Evolutionary conservation across 2,329 filamentous ascomycete species (phyloP), one percentile per base, ranked within the genome.

Genomic region (Penicillium sp.): DNA sequence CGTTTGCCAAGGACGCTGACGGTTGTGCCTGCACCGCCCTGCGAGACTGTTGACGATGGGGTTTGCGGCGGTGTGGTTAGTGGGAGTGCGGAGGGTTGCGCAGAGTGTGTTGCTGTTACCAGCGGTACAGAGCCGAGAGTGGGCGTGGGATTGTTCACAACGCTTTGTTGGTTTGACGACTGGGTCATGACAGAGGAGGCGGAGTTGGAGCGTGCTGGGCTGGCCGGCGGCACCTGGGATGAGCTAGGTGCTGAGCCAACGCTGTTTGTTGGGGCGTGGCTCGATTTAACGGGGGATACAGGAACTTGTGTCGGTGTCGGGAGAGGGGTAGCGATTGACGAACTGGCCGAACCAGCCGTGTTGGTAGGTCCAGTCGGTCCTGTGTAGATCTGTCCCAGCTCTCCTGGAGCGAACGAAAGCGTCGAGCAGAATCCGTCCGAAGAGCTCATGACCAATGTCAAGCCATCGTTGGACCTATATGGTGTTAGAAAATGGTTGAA

Each of bases 351-450:
- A 43, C 66, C 62, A 54, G 63, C 42, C 67, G 66, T 54, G 70
- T 71, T 63, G 57, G 60, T 54, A 28, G 56, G 38, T 44, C 56
- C 48, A 63, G 64, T 62, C 49, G 61, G 53, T 51, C 66, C 87
- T 8, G 84, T 86, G 69, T 95, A 95, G 5, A 85, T 75, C 58
- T 92, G 86, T 11, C 94, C 94, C 1, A 99, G 77, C 70, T 99
- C 94, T 8, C 90, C 89, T 2, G 88, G 78, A 1, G 83, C 74
- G 67, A 99, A 99, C 0, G 91, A 88, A 5, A 99, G 78, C 0
- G 89, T 88, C 0, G 94, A 99, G 70, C 94, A 99, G 76, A 97
- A 99, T 0, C 94, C 94, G 70, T 99, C 94, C 0, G 94, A 96
- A 0, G 94, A 99, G n/a, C 91, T 94, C 76, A 99, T 95, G 44